phyloP scores from a whole-genome alignment of 192 early-diverging fungal genomes.

The Diversispora eburnea region DNA sequence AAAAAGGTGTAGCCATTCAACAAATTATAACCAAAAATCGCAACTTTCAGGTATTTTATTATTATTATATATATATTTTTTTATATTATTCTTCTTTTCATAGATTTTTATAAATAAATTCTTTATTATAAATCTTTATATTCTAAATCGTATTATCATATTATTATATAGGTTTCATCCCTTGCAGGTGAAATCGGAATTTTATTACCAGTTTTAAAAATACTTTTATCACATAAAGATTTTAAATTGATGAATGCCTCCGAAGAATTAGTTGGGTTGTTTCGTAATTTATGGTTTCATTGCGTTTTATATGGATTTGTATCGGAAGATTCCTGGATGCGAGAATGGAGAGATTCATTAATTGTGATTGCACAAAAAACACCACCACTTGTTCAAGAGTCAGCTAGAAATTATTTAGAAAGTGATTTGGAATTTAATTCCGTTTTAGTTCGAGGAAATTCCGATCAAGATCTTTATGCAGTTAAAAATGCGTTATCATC shows the following conservation, averaged over 20 bases:
- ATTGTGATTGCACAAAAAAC: slow-evolving; percentile 76
- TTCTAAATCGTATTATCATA: neutral
- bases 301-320: slow-evolving; percentile 75
- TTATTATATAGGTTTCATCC: slow-evolving; percentile 35
- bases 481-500: slow-evolving; percentile 54
- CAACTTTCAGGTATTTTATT: slow-evolving; percentile 35
- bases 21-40: slow-evolving; percentile 39
- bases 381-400: slow-evolving; percentile 74
- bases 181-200: slow-evolving; percentile 51
- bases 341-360: slow-evolving; percentile 70
- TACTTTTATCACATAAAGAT: slow-evolving; percentile 55
- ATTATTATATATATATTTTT: neutral
- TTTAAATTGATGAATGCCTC: slow-evolving; percentile 54
- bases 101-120: neutral
- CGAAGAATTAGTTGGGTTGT: slow-evolving; percentile 63
- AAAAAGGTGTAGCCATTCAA: slow-evolving; percentile 59
- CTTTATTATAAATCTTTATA: neutral
- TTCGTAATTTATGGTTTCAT: slow-evolving; percentile 92
- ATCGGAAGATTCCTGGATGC: slow-evolving; percentile 68
- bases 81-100: neutral
- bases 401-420: slow-evolving; percentile 72
- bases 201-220: slow-evolving; percentile 58
- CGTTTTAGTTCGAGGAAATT: slow-evolving; percentile 60
- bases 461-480: slow-evolving; percentile 38
- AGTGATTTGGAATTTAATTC: slow-evolving; percentile 86